Evolutionary conservation across 1,284 basidiomycete species (phyloP).

Genomic region (Clitocybe nebularis): DNA sequence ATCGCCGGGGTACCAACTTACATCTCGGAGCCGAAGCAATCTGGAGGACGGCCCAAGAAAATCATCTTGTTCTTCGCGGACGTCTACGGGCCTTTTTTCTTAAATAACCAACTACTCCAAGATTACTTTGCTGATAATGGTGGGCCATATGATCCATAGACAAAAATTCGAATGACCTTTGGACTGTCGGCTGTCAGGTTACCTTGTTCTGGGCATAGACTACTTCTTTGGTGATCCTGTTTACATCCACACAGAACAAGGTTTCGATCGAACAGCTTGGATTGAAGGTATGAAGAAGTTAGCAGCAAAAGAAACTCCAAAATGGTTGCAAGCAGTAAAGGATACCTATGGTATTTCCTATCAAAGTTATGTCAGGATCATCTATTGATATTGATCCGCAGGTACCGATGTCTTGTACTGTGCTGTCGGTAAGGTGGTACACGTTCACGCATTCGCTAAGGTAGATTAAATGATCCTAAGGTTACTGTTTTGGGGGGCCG

Average conservation of each 20-base stretch:
- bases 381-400: conserved; percentile 8
- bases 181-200: conserved; percentile 33
- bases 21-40: conserved; percentile 35
- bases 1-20: conserved; percentile 50
- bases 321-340: conserved; percentile 47
- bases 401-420: conserved; percentile 27
- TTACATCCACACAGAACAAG: conserved; percentile 32
- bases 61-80: conserved; percentile 49
- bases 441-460: conserved; percentile 25
- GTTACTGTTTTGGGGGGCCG: conserved; percentile 54
- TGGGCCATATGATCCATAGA: conserved; percentile 19
- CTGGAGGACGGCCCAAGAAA: conserved; percentile 25
- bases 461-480: conserved; percentile 21
- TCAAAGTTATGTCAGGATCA: not conserved
- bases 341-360: conserved; percentile 33
- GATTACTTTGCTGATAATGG: conserved; percentile 49
- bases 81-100: conserved; percentile 40
- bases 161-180: not conserved
- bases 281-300: conserved; percentile 27
- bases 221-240: conserved; percentile 55
- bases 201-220: conserved; percentile 48
- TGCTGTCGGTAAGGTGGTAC: conserved; percentile 33
- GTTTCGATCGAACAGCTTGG: conserved; percentile 41
- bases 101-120: conserved; percentile 49
- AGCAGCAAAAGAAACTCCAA: conserved; percentile 36